Evolutionary conservation across 164 flowering plant species (phyloP).

Genomic region (Protea cynaroides): DNA sequence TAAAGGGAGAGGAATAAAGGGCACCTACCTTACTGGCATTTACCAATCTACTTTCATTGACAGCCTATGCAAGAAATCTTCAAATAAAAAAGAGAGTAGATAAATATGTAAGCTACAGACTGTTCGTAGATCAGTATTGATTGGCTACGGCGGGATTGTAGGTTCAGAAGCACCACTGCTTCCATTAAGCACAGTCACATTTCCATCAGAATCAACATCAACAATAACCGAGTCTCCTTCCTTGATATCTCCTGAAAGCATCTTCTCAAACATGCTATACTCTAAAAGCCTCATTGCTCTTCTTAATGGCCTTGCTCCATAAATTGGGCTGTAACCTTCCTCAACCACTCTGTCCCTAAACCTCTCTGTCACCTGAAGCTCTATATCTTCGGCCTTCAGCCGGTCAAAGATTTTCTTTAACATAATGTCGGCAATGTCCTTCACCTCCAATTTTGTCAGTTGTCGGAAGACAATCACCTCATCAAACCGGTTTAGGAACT

Average conservation of each 20-base stretch:
- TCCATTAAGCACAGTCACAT: slow-evolving; percentile 65
- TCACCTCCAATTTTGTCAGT: slow-evolving; percentile 73
- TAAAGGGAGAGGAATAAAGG: too few species aligned
- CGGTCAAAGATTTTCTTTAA: slow-evolving; percentile 69
- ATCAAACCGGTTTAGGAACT: slow-evolving; percentile 80
- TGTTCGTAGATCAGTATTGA: too few species aligned
- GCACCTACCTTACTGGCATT: too few species aligned
- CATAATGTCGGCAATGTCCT: slow-evolving; percentile 86
- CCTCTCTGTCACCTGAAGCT: slow-evolving; percentile 74
- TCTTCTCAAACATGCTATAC: slow-evolving; percentile 81
- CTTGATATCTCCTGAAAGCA: slow-evolving; percentile 79
- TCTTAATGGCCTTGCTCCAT: slow-evolving; percentile 81
- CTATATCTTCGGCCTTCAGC: slow-evolving; percentile 52
- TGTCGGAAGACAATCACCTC: slow-evolving; percentile 90
- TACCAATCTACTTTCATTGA: too few species aligned
- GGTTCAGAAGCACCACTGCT: slow-evolving; percentile 12
- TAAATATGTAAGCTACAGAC: too few species aligned
- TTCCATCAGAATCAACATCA: slow-evolving; percentile 73
- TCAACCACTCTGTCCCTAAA: slow-evolving; percentile 74
- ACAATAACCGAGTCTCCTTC: slow-evolving; percentile 84
- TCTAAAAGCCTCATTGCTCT: slow-evolving; percentile 85
- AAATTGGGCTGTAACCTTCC: slow-evolving; percentile 81
- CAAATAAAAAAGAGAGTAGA: too few species aligned
- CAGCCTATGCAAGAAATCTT: too few species aligned
- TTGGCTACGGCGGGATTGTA: too few species aligned